Conservation (phyloP, 169 alveolate genomes). For the Plasmodium vivax region DNA sequence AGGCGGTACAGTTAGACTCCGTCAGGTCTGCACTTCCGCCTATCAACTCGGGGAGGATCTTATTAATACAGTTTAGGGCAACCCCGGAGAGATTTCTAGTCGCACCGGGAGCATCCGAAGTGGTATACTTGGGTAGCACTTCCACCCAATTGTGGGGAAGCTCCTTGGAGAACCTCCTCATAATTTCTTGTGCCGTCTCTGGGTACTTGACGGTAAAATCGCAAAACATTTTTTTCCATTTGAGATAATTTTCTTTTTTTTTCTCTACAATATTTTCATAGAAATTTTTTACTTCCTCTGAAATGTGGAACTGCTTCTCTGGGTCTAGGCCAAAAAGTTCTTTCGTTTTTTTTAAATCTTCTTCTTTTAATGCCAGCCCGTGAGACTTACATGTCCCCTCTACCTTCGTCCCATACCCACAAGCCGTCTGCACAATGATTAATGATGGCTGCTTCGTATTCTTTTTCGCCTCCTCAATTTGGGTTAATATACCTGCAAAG, state of each 20-base stretch:
- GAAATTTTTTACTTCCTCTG: constrained; percentile 77
- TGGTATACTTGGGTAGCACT: constrained; percentile 60
- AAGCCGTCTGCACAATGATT: constrained; percentile 81
- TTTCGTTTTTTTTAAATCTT: constrained; percentile 81
- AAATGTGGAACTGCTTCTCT: constrained; percentile 80
- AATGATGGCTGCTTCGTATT: constrained; percentile 84
- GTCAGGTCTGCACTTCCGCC: constrained; percentile 88
- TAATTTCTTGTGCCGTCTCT: constrained; percentile 75
- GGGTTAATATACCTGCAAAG: constrained; percentile 26
- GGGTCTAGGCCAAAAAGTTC: constrained; percentile 78
- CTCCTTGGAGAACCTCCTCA: constrained; percentile 58
- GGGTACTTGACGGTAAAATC: constrained; percentile 76
- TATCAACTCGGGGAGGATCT: constrained; percentile 80
- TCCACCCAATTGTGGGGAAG: constrained; percentile 72
- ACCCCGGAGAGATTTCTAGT: constrained; percentile 73
- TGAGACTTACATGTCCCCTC: constrained; percentile 87
- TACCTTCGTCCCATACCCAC: constrained; percentile 83
- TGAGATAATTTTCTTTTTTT: constrained; percentile 68
- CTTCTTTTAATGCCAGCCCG: constrained; percentile 87
- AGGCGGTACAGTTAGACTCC: constrained; percentile 79
- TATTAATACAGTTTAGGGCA: constrained; percentile 69
- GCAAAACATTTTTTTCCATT: constrained; percentile 77
- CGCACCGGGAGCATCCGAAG: constrained; percentile 53
- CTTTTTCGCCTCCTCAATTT: constrained; percentile 82
- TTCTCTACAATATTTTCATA: constrained; percentile 63